These are phyloP conservation scores for Coemansia sp. DNA, from an alignment of 192 early-diverging fungal species.

Conservation along the genomic window DNA sequence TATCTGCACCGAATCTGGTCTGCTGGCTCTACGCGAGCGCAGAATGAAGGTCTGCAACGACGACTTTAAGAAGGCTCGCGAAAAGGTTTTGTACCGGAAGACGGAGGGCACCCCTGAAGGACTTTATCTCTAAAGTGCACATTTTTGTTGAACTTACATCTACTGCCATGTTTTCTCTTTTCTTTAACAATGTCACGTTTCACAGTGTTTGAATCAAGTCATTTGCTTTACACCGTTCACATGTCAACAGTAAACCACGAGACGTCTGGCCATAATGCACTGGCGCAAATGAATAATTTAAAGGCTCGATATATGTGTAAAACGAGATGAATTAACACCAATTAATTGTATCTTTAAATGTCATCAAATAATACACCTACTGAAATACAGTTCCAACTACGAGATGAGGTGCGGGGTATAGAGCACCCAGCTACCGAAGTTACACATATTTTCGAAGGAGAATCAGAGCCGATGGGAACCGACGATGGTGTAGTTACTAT, in stretches of 20 bases:
- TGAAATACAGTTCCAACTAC: slow-evolving; percentile 31
- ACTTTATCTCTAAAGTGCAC: slow-evolving; percentile 65
- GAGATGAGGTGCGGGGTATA: slow-evolving; percentile 29
- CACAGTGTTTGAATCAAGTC: no score
- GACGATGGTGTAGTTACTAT: slow-evolving; percentile 22
- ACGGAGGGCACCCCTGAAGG: slow-evolving; percentile 99
- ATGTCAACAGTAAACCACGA: no score
- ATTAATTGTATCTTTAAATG: not conserved
- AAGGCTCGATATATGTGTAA: not conserved
- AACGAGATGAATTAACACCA: not conserved
- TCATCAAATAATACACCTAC: slow-evolving; percentile 2
- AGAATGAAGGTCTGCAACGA: slow-evolving; percentile 98
- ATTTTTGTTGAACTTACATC: not conserved
- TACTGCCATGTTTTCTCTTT: no score
- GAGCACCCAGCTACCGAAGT: slow-evolving; percentile 18
- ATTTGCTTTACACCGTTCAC: no score
- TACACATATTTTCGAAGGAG: slow-evolving; percentile 39
- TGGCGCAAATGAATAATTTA: not conserved
- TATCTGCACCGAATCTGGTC: slow-evolving; percentile 98
- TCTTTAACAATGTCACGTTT: not conserved
- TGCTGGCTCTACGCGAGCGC: slow-evolving; percentile 94
- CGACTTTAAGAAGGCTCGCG: slow-evolving; percentile 96
- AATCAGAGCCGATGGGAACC: slow-evolving; percentile 28
- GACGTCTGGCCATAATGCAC: slow-evolving; percentile 6
- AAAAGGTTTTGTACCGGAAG: slow-evolving; percentile 98